A percentile compares a stretch with the other conserved stretches of the same genome.
phyloP scores from a whole-genome alignment of 306 rosid genomes.

The Medicago truncatula region DNA sequence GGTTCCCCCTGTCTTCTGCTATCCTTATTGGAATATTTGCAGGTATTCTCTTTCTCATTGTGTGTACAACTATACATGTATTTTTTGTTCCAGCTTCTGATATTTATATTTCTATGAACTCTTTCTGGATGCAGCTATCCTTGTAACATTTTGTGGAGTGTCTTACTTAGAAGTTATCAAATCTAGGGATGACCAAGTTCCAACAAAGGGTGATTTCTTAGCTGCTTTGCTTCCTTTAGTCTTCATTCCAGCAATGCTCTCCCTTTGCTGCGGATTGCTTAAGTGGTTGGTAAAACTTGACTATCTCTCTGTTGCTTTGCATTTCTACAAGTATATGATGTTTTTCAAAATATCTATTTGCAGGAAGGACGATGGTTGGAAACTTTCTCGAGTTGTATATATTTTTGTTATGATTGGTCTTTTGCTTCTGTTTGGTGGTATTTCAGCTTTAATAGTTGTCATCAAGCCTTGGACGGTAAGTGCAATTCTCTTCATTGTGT shows the following conservation, averaged over 20 bases:
- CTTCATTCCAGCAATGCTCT: constrained; percentile 93
- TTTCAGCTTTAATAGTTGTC: constrained; percentile 87
- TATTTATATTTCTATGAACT: constrained; percentile 21
- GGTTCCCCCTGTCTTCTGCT: constrained; percentile 92
- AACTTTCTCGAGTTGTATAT: constrained; percentile 88
- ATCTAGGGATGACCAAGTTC: constrained; percentile 74
- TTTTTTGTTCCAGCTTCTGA: neutral
- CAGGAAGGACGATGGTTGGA: constrained; percentile 99
- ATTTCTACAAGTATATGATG: constrained; percentile 39
- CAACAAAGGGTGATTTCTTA: constrained; percentile 88
- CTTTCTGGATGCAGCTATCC: constrained; percentile 64
- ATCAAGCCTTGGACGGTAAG: constrained; percentile 97
- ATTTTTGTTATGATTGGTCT: constrained; percentile 88
- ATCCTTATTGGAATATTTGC: constrained; percentile 78
- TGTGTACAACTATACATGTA: neutral
- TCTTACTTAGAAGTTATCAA: constrained; percentile 90
- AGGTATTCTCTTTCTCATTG: constrained; percentile 54
- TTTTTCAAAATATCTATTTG: constrained; percentile 44
- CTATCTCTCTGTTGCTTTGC: constrained; percentile 32
- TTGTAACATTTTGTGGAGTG: constrained; percentile 87
- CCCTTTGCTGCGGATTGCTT: constrained; percentile 89
- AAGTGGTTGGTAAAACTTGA: constrained; percentile 77
- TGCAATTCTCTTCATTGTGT: constrained; percentile 37
- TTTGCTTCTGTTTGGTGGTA: constrained; percentile 90
- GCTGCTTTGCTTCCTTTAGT: constrained; percentile 97